Base-by-base conservation (phyloP, 2,329 filamentous ascomycete genomes). In the Fusarium longipes region DNA sequence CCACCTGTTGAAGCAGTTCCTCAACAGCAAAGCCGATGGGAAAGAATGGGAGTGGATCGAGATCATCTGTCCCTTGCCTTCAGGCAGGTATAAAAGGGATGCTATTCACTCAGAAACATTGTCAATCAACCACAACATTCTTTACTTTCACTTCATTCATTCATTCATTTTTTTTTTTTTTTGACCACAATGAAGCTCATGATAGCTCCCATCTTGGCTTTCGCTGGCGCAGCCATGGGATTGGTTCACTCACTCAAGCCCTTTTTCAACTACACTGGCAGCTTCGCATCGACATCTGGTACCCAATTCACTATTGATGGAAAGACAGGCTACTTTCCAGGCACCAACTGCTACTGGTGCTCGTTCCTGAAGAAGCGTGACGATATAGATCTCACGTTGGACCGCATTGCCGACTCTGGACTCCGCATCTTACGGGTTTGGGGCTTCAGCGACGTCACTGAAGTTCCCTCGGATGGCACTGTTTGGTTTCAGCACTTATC, bases 381-480 rank as follows among this genome's bases (percentile, higher is more conserved):
- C 18, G 87, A 89, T 70, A 82, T 89, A 30, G 86, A 89, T 68
- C 77, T 77, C 14, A 78, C 81, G 10, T 76, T 86, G 45, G 77
- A 81, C 58, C 80, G 86, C 68, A 72, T 88, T 17, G 72, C 77
- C 50, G 66, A 76, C 35, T 83, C 85, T 4, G 85, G 86, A 1
- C 82, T 84, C 62, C 86, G 85, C 72, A 82, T 89, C 59, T 77
- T 88, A 12, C 80, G 86, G 15, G 79, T 87, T 56, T 88, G 86
- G 86, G 86, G 86, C 10, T 89, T 88, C 79, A 87, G 86, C 76
- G 85, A 87, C 65, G 84, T 87, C 25, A 86, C 77, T n/a, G 20
- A 29, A n/a, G 52, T 38, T 17, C n/a, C 70, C 74, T 22, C 76
- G 75, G 44, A 42, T n/a, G 29, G 77, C 66, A 32, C 56, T n/a